phyloP scores from a whole-genome alignment of 2,329 filamentous ascomycete species.

The Hypomyces rosellus region DNA sequence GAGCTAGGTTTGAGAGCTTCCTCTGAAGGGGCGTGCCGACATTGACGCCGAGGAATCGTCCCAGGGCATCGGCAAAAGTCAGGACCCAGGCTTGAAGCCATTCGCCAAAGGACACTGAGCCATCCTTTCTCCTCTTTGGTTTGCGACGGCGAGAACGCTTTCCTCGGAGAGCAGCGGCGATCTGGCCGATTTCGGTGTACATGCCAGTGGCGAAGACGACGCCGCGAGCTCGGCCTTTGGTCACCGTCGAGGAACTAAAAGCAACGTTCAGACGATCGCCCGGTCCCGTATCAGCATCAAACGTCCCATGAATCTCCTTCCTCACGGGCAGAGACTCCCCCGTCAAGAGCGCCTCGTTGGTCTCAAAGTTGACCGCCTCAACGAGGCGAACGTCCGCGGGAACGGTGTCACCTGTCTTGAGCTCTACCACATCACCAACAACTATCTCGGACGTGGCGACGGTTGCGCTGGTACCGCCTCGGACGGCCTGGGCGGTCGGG shows the following conservation, averaged over 20 bases:
- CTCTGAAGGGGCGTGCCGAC: conserved; percentile 63
- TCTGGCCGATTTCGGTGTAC: conserved; percentile 56
- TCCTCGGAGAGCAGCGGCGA: conserved; percentile 43
- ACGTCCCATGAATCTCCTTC: conserved; percentile 43
- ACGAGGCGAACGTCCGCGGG: conserved; percentile 53
- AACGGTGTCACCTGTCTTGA: conserved; percentile 53
- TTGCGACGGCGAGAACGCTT: conserved; percentile 29
- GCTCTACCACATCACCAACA: conserved; percentile 49
- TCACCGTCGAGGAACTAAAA: conserved; percentile 57
- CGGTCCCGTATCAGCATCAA: conserved; percentile 34
- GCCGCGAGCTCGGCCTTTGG: conserved; percentile 53
- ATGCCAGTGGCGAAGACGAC: conserved; percentile 57
- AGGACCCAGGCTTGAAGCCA: conserved; percentile 32
- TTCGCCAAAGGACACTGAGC: conserved; percentile 24
- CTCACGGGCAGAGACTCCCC: conserved; percentile 57
- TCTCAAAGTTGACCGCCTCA: conserved; percentile 60
- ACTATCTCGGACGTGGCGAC: conserved; percentile 41
- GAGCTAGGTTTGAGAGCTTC: conserved; percentile 63
- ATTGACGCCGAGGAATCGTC: conserved; percentile 42
- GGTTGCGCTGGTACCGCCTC: conserved; percentile 33
- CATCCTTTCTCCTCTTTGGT: conserved; percentile 39
- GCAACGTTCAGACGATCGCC: conserved; percentile 58
- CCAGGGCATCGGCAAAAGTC: conserved; percentile 30
- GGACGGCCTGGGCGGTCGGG: conserved; percentile 37
- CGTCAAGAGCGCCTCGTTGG: conserved; percentile 59